Conservation (phyloP, 768 basidiomycete species). For the Hygrophorus russula region DNA sequence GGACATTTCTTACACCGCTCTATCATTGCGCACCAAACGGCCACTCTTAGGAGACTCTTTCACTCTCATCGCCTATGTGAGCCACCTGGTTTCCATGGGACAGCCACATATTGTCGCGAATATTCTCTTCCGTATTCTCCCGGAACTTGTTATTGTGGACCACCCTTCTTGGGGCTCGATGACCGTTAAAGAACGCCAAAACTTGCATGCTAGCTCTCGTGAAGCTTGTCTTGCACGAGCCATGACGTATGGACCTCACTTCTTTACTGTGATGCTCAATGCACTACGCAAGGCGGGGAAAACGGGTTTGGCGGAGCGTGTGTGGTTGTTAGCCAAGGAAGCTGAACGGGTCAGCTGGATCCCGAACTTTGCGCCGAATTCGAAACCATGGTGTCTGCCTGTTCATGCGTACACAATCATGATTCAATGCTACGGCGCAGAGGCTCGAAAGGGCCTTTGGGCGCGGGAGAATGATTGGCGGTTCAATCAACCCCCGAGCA, state of each 20-base stretch:
- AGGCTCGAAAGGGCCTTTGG: conserved; percentile 19
- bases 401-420: conserved; percentile 63
- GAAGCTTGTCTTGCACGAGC: conserved; percentile 28
- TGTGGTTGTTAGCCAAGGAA: conserved; percentile 51
- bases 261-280: conserved; percentile 49
- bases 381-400: conserved; percentile 52
- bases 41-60: conserved; percentile 25
- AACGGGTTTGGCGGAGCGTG: conserved; percentile 44
- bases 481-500: conserved; percentile 3
- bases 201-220: conserved; percentile 5
- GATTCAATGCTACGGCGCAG: conserved; percentile 46
- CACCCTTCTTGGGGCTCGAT: conserved; percentile 25
- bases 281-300: conserved; percentile 46
- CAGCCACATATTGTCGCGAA: conserved; percentile 29
- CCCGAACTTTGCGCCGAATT: conserved; percentile 11
- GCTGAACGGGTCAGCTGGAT: conserved; percentile 49
- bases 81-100: conserved; percentile 40
- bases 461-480: conserved; percentile 5
- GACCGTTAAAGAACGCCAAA: background rate
- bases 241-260: conserved; percentile 42
- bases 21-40: conserved; percentile 4
- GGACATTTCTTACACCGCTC: conserved; percentile 1
- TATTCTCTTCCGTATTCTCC: conserved; percentile 45
- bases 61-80: conserved; percentile 42
- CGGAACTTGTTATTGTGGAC: conserved; percentile 32